Evolutionary conservation across 768 basidiomycete genomes (phyloP).

Genomic region (Podaxis mareebaensis): DNA sequence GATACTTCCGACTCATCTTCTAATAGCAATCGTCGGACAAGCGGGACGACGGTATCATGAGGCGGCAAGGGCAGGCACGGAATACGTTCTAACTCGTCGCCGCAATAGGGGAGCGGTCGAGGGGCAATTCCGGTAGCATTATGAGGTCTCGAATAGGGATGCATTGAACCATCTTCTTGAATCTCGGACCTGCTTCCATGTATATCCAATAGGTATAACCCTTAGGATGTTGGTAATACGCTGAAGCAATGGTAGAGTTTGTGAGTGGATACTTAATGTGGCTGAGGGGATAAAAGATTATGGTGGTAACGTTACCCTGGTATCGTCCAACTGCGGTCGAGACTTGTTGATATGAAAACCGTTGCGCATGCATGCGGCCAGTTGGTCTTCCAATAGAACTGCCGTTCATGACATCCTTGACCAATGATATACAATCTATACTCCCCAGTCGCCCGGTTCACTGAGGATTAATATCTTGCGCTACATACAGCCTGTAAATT

Average conservation of each 20-base stretch:
- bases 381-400: neutral
- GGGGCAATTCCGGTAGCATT: neutral
- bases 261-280: neutral
- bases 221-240: neutral
- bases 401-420: neutral
- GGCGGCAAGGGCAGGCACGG: neutral
- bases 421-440: neutral
- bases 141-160: neutral
- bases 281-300: neutral
- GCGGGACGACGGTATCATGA: neutral
- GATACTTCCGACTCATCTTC: neutral
- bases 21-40: neutral
- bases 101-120: neutral
- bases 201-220: neutral
- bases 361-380: neutral
- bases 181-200: neutral
- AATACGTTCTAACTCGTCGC: neutral
- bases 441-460: neutral
- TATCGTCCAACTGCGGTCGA: neutral
- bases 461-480: neutral
- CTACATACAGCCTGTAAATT: too few relatives aligned
- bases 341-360: neutral
- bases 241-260: neutral
- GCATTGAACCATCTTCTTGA: neutral
- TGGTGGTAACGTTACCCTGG: neutral